phyloP scores from a whole-genome alignment of 1,284 basidiomycete species.

The Tylopilus sp. region DNA sequence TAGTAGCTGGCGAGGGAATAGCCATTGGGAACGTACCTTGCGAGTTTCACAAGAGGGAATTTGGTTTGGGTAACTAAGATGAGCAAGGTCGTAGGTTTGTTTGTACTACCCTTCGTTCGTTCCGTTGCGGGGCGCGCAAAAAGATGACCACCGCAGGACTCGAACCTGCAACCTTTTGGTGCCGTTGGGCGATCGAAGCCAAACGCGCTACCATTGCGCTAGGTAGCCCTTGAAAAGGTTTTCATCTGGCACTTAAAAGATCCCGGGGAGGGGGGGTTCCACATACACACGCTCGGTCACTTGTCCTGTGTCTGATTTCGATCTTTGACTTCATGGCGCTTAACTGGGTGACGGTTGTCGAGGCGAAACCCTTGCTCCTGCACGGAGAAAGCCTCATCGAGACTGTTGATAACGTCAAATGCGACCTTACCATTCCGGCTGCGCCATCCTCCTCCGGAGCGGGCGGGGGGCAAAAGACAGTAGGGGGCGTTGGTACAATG shows the following conservation, averaged over 20 bases:
- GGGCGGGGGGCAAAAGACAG: constrained; percentile 50
- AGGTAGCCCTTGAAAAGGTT: constrained; percentile 26
- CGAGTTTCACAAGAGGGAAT: constrained; percentile 53
- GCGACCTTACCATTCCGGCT: constrained; percentile 56
- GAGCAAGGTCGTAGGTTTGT: neutral
- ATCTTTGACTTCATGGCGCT: constrained; percentile 55
- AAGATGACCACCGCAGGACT: constrained; percentile 71
- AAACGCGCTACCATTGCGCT: constrained; percentile 73
- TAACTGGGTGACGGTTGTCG: constrained; percentile 70
- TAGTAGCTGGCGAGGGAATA: constrained; percentile 63
- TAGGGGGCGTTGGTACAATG: constrained; percentile 56
- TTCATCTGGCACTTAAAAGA: no score
- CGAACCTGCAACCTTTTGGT: constrained; percentile 88
- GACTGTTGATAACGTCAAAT: constrained; percentile 53
- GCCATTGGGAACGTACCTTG: constrained; percentile 67
- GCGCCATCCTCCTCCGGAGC: constrained; percentile 45
- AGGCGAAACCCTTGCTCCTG: constrained; percentile 58
- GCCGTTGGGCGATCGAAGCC: constrained; percentile 67
- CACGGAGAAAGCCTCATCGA: constrained; percentile 59
- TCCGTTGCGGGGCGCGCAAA: constrained; percentile 2
- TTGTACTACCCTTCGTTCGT: neutral
- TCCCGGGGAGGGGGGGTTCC: neutral
- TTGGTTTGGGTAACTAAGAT: constrained; percentile 14
- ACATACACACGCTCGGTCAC: neutral
- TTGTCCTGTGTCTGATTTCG: neutral